These are phyloP conservation scores for Sphagnum magellanicum DNA, from an alignment of 228 moss, liverwort and hornwort genomes.

Conservation along the genomic window DNA sequence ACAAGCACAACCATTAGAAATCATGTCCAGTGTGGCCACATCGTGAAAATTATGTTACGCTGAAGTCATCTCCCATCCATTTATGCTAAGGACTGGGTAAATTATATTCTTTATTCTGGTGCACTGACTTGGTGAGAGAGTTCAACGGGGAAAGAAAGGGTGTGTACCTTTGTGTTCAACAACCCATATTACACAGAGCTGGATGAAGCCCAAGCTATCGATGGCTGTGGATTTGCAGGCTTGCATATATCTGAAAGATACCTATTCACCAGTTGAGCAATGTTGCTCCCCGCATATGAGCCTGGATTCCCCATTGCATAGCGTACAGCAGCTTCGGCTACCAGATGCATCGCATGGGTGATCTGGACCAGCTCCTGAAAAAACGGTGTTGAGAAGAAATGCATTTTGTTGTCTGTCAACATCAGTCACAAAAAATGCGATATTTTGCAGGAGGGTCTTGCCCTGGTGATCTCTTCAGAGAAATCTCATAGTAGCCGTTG, in stretches of 20 bases:
- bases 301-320: conserved; percentile 51
- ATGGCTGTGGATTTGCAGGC: conserved; percentile 39
- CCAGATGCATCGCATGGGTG: conserved; percentile 50
- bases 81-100: not conserved
- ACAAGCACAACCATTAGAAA: conserved; percentile 2
- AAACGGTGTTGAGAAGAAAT: conserved; percentile 17
- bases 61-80: not conserved
- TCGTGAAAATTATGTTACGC: conserved; percentile 2
- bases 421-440: conserved; percentile 28
- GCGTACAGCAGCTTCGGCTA: conserved; percentile 49
- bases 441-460: conserved; percentile 38
- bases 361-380: conserved; percentile 11
- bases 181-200: conserved; percentile 34
- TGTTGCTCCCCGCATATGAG: conserved; percentile 44
- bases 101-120: not conserved
- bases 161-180: conserved; percentile 38
- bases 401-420: conserved; percentile 42
- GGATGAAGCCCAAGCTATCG: conserved; percentile 50
- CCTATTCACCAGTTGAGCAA: conserved; percentile 39
- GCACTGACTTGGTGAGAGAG: not conserved
- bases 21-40: not conserved
- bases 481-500: conserved; percentile 50
- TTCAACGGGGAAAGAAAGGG: not conserved
- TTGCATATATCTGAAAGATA: conserved; percentile 36
- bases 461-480: conserved; percentile 37